Conservation (phyloP, 1,139 yeast species). For the Magnusiomyces suaveolens region DNA sequence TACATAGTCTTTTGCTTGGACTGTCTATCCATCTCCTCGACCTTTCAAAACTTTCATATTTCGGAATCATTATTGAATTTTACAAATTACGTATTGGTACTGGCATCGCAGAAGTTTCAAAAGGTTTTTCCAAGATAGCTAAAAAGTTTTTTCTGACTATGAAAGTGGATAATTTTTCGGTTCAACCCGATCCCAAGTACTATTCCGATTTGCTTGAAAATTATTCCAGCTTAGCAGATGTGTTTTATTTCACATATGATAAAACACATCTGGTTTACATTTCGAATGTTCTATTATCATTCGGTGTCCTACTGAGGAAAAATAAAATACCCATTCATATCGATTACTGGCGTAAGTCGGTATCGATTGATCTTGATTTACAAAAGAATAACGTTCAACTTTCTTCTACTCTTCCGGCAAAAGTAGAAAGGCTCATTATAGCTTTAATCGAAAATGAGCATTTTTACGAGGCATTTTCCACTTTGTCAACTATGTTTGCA, state of each 20-base stretch:
- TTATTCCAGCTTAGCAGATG: slow-evolving; percentile 9
- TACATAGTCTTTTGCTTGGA: slow-evolving; percentile 7
- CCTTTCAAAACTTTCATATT: slow-evolving; percentile 4
- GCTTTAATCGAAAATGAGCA: slow-evolving; percentile 11
- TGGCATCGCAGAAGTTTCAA: background rate
- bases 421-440: slow-evolving; percentile 16
- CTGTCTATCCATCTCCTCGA: slow-evolving; percentile 5
- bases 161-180: slow-evolving; percentile 5
- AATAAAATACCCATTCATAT: slow-evolving; percentile 6
- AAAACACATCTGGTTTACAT: slow-evolving; percentile 14
- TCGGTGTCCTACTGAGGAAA: slow-evolving; percentile 16
- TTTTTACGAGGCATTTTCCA: slow-evolving; percentile 9
- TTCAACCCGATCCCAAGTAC: background rate
- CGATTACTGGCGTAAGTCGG: slow-evolving; percentile 18
- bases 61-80: slow-evolving; percentile 7
- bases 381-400: slow-evolving; percentile 7
- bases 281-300: slow-evolving; percentile 17
- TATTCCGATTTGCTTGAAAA: slow-evolving; percentile 5
- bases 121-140: background rate
- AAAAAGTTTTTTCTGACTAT: slow-evolving; percentile 7
- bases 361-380: slow-evolving; percentile 16
- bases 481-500: slow-evolving; percentile 8
- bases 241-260: slow-evolving; percentile 6
- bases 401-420: slow-evolving; percentile 10
- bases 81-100: slow-evolving; percentile 1